Percentiles rank a stretch among this genome's conserved stretches.
Conservation (phyloP, 768 basidiomycete genomes). For the Russula sp. region DNA sequence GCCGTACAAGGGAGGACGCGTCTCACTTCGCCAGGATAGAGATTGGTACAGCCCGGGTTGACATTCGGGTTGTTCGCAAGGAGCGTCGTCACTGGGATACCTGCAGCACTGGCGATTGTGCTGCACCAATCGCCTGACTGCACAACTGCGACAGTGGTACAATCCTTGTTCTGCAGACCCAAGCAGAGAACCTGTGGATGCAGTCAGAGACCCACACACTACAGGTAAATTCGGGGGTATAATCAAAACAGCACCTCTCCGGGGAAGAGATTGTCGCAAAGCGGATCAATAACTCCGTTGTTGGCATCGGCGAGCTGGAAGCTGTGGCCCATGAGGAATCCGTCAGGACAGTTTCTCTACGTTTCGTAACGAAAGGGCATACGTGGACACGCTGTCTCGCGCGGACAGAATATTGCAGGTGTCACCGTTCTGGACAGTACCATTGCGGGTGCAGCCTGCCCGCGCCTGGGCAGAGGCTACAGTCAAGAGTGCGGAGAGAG, state of each 20-base stretch:
- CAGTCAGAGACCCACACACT: not conserved
- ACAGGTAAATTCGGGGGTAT: too few species aligned
- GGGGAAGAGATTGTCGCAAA: too few species aligned
- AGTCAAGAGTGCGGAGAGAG: conserved; percentile 2
- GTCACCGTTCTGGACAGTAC: conserved; percentile 46
- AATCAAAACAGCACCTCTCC: conserved; percentile 37
- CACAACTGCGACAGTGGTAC: conserved; percentile 45
- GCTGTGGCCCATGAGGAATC: conserved; percentile 28
- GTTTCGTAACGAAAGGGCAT: conserved; percentile 1
- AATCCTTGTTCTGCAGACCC: conserved; percentile 52
- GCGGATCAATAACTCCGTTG: conserved; percentile 40
- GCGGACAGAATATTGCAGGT: conserved; percentile 52
- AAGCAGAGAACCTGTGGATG: conserved; percentile 40
- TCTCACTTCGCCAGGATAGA: conserved; percentile 69
- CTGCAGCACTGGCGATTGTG: conserved; percentile 36
- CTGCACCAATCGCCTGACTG: conserved; percentile 46
- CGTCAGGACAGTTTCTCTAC: not conserved
- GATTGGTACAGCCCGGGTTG: conserved; percentile 47
- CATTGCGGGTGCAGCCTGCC: conserved; percentile 43
- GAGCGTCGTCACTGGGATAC: conserved; percentile 50
- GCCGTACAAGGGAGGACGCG: not conserved
- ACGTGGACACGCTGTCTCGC: conserved; percentile 44
- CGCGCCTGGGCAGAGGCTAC: not conserved
- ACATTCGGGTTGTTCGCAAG: conserved; percentile 75
- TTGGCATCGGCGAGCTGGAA: conserved; percentile 57